Conservation (phyloP, 768 basidiomycete species). For the Crucibulum laeve region DNA sequence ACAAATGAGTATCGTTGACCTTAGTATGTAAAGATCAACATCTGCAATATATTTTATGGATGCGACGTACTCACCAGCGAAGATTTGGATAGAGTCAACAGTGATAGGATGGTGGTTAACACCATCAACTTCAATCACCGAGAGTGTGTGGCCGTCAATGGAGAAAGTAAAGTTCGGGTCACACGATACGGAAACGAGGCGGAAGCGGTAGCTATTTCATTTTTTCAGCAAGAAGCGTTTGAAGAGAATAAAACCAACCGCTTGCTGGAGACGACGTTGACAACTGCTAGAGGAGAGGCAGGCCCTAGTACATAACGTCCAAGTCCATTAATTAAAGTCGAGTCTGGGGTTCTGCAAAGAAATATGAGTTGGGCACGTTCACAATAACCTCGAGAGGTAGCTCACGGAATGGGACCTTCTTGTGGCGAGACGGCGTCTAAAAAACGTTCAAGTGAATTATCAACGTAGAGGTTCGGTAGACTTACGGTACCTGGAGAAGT, state of each 20-base stretch:
- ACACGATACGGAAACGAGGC: constrained; percentile 33
- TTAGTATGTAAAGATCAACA: background rate
- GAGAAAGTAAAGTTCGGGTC: constrained; percentile 35
- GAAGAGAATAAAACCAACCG: constrained; percentile 25
- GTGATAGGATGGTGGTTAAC: constrained; percentile 23
- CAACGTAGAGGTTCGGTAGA: too few species aligned
- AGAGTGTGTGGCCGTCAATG: constrained; percentile 33
- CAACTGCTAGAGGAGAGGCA: constrained; percentile 26
- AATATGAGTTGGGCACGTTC: background rate
- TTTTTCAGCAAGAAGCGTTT: background rate
- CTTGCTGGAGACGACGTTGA: constrained; percentile 29
- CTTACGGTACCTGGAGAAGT: too few species aligned
- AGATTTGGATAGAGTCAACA: constrained; percentile 34
- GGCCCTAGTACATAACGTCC: constrained; percentile 38
- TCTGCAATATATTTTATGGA: too few species aligned
- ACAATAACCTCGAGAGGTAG: background rate
- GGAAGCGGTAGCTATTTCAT: constrained; percentile 26
- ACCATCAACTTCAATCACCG: constrained; percentile 31
- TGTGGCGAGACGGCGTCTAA: constrained; percentile 18
- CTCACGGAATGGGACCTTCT: constrained; percentile 15
- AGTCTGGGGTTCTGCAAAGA: constrained; percentile 11
- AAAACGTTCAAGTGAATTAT: too few species aligned
- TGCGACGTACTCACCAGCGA: constrained; percentile 30
- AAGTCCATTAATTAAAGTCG: constrained; percentile 38
- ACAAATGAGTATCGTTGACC: constrained; percentile 30